These are phyloP conservation scores for Leucocoprinus sp. DNA, from an alignment of 768 basidiomycete genomes.

Conservation along the genomic window DNA sequence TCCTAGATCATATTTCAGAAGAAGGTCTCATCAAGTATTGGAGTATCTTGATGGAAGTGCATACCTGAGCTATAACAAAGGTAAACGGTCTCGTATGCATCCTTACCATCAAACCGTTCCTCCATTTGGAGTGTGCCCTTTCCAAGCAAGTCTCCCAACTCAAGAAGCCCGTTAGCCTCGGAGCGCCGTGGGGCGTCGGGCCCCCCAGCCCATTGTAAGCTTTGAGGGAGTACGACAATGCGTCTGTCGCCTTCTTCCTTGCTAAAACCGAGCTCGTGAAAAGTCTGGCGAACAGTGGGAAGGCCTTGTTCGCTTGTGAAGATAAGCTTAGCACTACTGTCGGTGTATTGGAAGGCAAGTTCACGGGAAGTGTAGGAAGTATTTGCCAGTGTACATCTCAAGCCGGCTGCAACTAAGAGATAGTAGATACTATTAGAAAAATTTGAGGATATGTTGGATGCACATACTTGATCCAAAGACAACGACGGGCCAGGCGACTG, in stretches of 20 bases:
- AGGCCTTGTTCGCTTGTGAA: conserved; percentile 60
- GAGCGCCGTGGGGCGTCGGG: conserved; percentile 20
- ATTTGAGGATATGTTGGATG: not conserved
- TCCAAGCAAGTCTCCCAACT: conserved; percentile 42
- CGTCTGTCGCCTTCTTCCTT: conserved; percentile 40
- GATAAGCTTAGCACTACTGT: conserved; percentile 56
- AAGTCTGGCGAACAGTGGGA: conserved; percentile 45
- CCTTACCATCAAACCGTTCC: conserved; percentile 43
- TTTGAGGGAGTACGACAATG: conserved; percentile 49
- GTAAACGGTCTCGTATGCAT: conserved; percentile 51
- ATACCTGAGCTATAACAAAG: conserved; percentile 50
- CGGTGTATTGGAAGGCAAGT: conserved; percentile 60
- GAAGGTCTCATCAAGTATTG: not conserved
- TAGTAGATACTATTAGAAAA: not conserved
- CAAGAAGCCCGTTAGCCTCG: conserved; percentile 25
- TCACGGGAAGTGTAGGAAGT: conserved; percentile 61
- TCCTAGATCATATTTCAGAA: conserved; percentile 30
- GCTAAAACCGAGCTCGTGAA: conserved; percentile 40
- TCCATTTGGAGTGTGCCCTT: conserved; percentile 42
- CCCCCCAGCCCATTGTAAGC: conserved; percentile 38
- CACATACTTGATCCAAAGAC: conserved; percentile 36
- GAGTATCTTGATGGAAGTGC: not conserved
- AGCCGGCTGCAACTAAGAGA: conserved; percentile 49
- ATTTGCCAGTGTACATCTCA: conserved; percentile 68
- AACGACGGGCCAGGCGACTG: conserved; percentile 40